These are phyloP conservation scores for Leccinellum rugosiceps DNA, from an alignment of 768 basidiomycete genomes.

Conservation along the genomic window DNA sequence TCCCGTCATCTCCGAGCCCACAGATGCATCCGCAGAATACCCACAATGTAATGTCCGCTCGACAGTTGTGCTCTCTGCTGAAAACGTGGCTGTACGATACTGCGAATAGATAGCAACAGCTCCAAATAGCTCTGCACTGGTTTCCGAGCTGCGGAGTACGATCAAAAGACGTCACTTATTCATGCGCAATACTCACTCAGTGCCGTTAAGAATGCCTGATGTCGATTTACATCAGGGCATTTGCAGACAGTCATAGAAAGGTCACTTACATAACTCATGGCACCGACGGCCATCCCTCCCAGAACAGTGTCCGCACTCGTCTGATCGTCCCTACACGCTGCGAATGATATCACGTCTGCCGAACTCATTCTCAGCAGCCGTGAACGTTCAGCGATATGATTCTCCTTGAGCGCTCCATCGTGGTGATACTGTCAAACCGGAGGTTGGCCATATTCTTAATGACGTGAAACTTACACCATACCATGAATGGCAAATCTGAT, in stretches of 20 bases:
- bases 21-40: slow-evolving; percentile 5
- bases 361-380: slow-evolving; percentile 47
- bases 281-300: slow-evolving; percentile 65
- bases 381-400: slow-evolving; percentile 34
- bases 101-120: slow-evolving; percentile 55
- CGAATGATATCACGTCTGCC: slow-evolving; percentile 82
- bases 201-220: slow-evolving; percentile 58
- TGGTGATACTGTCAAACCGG: slow-evolving; percentile 48
- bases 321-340: slow-evolving; percentile 68
- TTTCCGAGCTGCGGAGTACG: slow-evolving; percentile 34
- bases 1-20: not conserved
- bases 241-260: not conserved
- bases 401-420: slow-evolving; percentile 50
- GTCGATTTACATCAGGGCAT: slow-evolving; percentile 1
- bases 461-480: slow-evolving; percentile 3
- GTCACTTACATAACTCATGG: slow-evolving; percentile 72
- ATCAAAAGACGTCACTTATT: not conserved
- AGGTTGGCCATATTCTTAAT: not conserved
- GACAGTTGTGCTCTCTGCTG: slow-evolving; percentile 73
- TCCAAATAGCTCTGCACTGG: slow-evolving; percentile 65
- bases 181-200: slow-evolving; percentile 34
- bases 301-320: slow-evolving; percentile 71
- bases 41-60: slow-evolving; percentile 65
- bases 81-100: slow-evolving; percentile 55
- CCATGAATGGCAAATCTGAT: slow-evolving; percentile 29